phyloP scores from a whole-genome alignment of 2,329 filamentous ascomycete genomes.

The Verticillium isaacii region DNA sequence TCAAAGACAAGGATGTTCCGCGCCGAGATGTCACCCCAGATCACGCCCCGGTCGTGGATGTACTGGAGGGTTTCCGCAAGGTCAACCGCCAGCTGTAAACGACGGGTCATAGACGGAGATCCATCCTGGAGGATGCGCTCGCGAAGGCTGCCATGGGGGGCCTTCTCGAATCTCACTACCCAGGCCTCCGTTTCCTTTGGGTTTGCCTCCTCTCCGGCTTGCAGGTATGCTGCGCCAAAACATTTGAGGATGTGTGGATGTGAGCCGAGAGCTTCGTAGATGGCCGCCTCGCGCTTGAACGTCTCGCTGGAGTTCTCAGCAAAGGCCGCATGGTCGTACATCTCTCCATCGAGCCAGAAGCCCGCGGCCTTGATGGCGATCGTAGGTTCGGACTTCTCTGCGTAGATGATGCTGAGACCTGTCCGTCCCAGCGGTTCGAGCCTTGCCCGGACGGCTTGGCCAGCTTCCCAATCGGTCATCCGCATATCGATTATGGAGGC shows the following conservation, averaged over 20 bases:
- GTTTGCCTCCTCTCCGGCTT: neutral
- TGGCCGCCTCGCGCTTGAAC: neutral
- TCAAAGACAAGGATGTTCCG: constrained; percentile 3
- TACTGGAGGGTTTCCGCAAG: neutral
- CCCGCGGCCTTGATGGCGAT: neutral
- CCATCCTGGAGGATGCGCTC: neutral
- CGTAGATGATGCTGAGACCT: neutral
- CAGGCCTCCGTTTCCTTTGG: neutral
- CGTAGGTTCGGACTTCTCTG: neutral
- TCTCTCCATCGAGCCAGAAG: neutral
- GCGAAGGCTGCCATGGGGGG: neutral
- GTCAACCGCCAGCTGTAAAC: neutral
- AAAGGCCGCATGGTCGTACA: neutral
- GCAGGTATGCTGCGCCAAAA: neutral
- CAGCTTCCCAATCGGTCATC: neutral
- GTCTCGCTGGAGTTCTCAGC: neutral
- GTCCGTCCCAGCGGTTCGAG: neutral
- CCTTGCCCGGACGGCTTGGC: neutral
- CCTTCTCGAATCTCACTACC: neutral
- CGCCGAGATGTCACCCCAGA: constrained; percentile 1
- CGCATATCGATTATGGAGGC: neutral
- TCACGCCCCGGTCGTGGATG: neutral
- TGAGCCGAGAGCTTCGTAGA: neutral
- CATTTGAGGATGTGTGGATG: neutral
- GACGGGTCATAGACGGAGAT: neutral